A percentile compares a stretch with the other conserved stretches of the same genome.
Conservation (phyloP, 768 basidiomycete species). For the Amanita rubescens region DNA sequence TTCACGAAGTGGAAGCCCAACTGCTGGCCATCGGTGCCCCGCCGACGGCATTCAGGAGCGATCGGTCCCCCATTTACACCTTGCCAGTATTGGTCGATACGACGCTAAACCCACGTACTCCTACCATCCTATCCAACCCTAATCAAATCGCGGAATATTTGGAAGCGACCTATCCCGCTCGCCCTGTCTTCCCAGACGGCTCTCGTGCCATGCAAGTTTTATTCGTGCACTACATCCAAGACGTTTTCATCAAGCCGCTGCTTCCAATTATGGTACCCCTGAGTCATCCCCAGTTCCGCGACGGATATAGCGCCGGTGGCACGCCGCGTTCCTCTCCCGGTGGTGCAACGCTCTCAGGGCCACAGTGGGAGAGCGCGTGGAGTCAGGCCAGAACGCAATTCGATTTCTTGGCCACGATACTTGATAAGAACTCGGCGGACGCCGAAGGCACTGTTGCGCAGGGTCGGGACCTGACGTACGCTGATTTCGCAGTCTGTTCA, state of each 20-base stretch:
- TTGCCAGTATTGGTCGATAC: conserved; percentile 67
- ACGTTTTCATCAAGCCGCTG: conserved; percentile 57
- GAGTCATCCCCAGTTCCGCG: conserved; percentile 49
- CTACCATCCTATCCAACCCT: conserved; percentile 50
- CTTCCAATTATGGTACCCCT: conserved; percentile 65
- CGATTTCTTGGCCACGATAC: conserved; percentile 50
- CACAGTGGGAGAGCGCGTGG: conserved; percentile 61
- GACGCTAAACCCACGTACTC: conserved; percentile 33
- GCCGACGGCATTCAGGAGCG: conserved; percentile 43
- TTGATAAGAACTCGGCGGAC: conserved; percentile 63
- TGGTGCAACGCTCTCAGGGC: conserved; percentile 21
- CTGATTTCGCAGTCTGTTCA: conserved; percentile 68
- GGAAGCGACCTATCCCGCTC: conserved; percentile 58
- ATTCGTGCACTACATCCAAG: conserved; percentile 65
- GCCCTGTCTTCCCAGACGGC: conserved; percentile 65
- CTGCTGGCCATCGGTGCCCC: conserved; percentile 52
- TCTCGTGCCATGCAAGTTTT: conserved; percentile 59
- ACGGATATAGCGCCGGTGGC: not conserved
- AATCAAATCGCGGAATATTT: conserved; percentile 67
- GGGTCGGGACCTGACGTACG: conserved; percentile 62
- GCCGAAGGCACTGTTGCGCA: conserved; percentile 58
- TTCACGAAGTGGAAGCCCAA: conserved; percentile 58
- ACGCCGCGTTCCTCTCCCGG: conserved; percentile 9
- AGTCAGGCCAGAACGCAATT: conserved; percentile 58
- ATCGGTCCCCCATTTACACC: conserved; percentile 57